Evolutionary conservation across 2,329 filamentous ascomycete species (phyloP), one percentile per base, ranked within the genome.

Genomic region (Cercospora zeae-maydis): DNA sequence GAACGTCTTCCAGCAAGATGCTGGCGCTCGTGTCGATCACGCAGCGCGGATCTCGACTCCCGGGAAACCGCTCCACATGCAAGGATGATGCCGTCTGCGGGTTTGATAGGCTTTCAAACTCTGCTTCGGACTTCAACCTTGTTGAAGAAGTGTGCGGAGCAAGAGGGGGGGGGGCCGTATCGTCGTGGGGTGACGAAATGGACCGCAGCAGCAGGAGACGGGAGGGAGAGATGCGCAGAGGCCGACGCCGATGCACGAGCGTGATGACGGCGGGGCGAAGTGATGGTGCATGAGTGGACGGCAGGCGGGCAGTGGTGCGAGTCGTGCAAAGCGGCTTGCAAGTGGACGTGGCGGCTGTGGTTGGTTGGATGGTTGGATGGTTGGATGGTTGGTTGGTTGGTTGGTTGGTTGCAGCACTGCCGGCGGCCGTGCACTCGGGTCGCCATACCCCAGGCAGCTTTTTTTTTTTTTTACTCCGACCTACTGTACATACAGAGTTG

Each of bases 21-120:
- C 57, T 47, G 47, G 59, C 31, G 47, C 33, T 58, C 30, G 57
- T 33, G 45, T 59, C 57, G 57, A 59, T 59, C 45, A 36, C 6
- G 57, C 57, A 27, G 16, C 27, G 42, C 55, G 55, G 55, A 58
- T 58, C 36, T 45, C 37, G 47, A 59, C n/a, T 37, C 47, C 57
- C 57, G 57, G 30, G 52, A 21, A 13, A 13, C 57, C 45, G 57
- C 57, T 37, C 33, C 57, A 52, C 39, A 58, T 19, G 21, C 53
- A 39, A 19, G 53, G 33, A 37, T 37, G 42, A 27, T 42, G 16
- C 19, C 37, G 37, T 11, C 16, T 58, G 45, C 57, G 57, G 57
- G 45, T 37, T 34, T 51, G 36, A 24, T 53, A 27, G 31, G 24
- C 31, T 59, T n/a, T 33, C 19, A 1, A 31, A 33, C 27, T 21